These are phyloP conservation scores for Diplodia scrobiculata DNA, from an alignment of 2,329 filamentous ascomycete genomes.

Conservation along the genomic window DNA sequence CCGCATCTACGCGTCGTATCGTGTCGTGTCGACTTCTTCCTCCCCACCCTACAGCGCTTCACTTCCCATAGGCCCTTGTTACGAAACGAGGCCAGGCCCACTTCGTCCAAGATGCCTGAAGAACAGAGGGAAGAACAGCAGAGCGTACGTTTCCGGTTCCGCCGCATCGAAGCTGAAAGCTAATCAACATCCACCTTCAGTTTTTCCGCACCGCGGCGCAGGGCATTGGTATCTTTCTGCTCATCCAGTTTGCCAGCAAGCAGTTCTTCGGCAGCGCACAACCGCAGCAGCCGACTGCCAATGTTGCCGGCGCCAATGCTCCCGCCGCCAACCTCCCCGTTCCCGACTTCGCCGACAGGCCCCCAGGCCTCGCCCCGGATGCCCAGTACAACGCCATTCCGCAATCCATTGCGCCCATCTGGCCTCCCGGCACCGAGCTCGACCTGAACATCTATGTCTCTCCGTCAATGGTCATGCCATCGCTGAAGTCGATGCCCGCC, in stretches of 20 bases:
- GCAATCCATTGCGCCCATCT: constrained; percentile 78
- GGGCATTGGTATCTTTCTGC: constrained; percentile 61
- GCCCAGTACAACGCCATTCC: constrained; percentile 68
- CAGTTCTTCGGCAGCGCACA: constrained; percentile 53
- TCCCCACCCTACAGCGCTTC: not conserved
- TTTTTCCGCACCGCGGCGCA: constrained; percentile 51
- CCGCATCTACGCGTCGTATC: constrained; percentile 17
- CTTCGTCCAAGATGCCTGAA: constrained; percentile 29
- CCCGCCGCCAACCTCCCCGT: constrained; percentile 40
- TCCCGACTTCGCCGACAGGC: constrained; percentile 43
- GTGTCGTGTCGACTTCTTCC: not conserved
- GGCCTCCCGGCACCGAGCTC: constrained; percentile 74
- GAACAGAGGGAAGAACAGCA: constrained; percentile 29
- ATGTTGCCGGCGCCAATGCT: constrained; percentile 36
- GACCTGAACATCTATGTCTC: constrained; percentile 87
- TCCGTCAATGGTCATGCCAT: constrained; percentile 67
- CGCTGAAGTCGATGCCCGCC: constrained; percentile 65
- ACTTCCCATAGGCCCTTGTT: not conserved
- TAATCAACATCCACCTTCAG: constrained; percentile 32
- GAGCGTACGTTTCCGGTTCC: constrained; percentile 19
- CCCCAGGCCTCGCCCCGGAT: constrained; percentile 50
- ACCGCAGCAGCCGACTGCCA: constrained; percentile 30
- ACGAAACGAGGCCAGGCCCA: constrained; percentile 14
- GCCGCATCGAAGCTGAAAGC: not conserved
- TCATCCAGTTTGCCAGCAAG: constrained; percentile 60